phyloP scores from a whole-genome alignment of 2,329 filamentous ascomycete genomes.

The Annulohypoxylon truncatum region DNA sequence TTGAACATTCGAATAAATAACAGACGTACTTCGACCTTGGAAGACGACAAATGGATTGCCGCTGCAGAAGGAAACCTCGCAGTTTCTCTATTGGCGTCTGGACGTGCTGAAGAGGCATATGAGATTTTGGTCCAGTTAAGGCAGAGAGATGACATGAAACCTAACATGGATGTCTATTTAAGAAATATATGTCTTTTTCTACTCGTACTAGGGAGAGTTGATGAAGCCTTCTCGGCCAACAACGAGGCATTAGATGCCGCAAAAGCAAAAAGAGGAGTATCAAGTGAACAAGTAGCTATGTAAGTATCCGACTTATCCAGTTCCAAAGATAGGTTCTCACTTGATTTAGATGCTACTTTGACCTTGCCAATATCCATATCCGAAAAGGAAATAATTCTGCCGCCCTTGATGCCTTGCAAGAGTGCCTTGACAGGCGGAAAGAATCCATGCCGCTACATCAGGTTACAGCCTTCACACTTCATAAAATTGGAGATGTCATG shows the following conservation, averaged over 20 bases:
- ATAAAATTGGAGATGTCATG: neutral
- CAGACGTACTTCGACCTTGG: neutral
- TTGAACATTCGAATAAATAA: neutral
- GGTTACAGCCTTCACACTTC: conserved; percentile 2
- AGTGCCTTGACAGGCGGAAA: neutral
- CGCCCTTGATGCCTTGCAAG: neutral
- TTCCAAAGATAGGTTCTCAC: neutral
- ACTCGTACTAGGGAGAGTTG: neutral
- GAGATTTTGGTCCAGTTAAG: neutral
- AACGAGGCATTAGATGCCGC: neutral
- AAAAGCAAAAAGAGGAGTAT: neutral
- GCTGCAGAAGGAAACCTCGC: conserved; percentile 6
- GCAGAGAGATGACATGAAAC: conserved; percentile 6
- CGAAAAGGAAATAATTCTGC: neutral
- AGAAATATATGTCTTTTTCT: conserved; percentile 3
- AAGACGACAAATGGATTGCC: conserved; percentile 7
- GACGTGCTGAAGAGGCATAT: neutral
- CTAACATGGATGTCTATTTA: neutral
- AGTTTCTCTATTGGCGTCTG: neutral
- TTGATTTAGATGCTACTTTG: conserved; percentile 4
- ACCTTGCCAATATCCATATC: conserved; percentile 3
- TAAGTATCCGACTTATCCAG: neutral
- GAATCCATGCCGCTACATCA: neutral
- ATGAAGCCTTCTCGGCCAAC: neutral
- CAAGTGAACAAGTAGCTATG: conserved; percentile 4